Base-by-base conservation (phyloP, 2,329 filamentous ascomycete species). In the Exophiala sideris region DNA sequence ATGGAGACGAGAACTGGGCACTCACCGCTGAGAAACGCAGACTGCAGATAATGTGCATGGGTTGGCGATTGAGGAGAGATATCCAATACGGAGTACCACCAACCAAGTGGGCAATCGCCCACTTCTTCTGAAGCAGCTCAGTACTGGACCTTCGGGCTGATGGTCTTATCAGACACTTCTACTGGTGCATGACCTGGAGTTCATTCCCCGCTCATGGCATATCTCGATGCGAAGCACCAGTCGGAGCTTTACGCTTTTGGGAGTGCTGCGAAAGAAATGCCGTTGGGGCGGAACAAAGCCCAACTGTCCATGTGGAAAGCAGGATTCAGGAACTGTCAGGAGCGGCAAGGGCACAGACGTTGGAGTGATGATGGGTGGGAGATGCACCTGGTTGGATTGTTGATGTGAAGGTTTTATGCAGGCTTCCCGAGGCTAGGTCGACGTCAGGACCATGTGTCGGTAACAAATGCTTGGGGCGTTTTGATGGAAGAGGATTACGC, bases 81-180 rank as follows among this genome's bases (percentile, higher is more conserved):
- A 10, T 39, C 36, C 36, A 39, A 39, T 39, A 29, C 24, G 24
- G 24, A 29, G 24, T 29, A 29, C 24, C 24, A 29, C 41, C 12
- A 24, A 44, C 12, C 2, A 29, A 24, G 41, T 44, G n/a, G 9
- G 8, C 41, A 24, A 44, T 24, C n/a, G 20, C 16, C 18, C 21
- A 24, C 12, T 32, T n/a, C 21, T 24, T 32, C 21, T 24, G 21
- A 44, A 21, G 29, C 11, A 24, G 33, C 18, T 42, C 39, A 48
- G 48, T 21, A 29, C 24, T 29, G 40, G 16, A 48, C 34, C 18
- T 33, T 45, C 18, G 51, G 45, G 46, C 38, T 49, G 42, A 54
- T 54, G 51, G 35, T 45, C 48, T 54, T 54, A 54, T 54, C 55
- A 48, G 50, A 38, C 38, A 29, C 34, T 50, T 38, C 36, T 46